Percentiles rank a stretch among this genome's conserved stretches.
Conservation (phyloP, 192 early-diverging fungal genomes). For the Polychytrium aggregatum region DNA sequence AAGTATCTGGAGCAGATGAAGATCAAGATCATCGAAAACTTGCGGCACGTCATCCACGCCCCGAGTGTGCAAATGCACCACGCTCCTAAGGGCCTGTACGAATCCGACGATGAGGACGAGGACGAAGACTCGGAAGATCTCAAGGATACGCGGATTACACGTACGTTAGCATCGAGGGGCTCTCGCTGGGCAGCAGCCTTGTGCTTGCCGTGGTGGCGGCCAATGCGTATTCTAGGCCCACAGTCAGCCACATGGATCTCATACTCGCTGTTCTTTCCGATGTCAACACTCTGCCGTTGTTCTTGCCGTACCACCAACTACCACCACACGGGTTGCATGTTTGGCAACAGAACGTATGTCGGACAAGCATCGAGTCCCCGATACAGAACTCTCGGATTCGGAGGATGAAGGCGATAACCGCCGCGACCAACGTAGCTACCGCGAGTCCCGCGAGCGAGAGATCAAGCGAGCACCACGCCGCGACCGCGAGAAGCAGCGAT, state of each 20-base stretch:
- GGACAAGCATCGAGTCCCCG: slow-evolving; percentile 53
- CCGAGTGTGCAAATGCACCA: slow-evolving; percentile 96
- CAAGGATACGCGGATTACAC: slow-evolving; percentile 39
- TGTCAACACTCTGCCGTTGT: too few relatives aligned
- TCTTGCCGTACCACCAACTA: too few relatives aligned
- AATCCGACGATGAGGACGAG: slow-evolving; percentile 59
- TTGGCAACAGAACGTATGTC: slow-evolving; percentile 37
- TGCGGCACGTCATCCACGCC: slow-evolving; percentile 74
- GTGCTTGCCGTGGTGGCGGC: too few relatives aligned
- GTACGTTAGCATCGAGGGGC: slow-evolving; percentile 42
- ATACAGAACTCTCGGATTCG: slow-evolving; percentile 67
- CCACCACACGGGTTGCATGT: too few relatives aligned
- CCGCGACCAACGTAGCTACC: slow-evolving; percentile 14
- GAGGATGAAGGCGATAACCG: slow-evolving; percentile 52
- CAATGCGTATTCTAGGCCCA: too few relatives aligned
- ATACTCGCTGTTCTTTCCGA: too few relatives aligned
- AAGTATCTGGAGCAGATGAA: slow-evolving; percentile 68
- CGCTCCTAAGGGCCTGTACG: slow-evolving; percentile 57
- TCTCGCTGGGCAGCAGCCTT: too few relatives aligned
- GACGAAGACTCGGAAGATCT: slow-evolving; percentile 44
- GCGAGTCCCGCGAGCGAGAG: too few relatives aligned
- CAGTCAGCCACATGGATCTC: too few relatives aligned
- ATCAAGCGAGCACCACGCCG: too few relatives aligned
- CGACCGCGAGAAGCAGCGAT: too few relatives aligned
- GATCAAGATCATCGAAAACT: slow-evolving; percentile 68